Conservation (phyloP, 83 land plant genomes). For the Thuja plicata region DNA sequence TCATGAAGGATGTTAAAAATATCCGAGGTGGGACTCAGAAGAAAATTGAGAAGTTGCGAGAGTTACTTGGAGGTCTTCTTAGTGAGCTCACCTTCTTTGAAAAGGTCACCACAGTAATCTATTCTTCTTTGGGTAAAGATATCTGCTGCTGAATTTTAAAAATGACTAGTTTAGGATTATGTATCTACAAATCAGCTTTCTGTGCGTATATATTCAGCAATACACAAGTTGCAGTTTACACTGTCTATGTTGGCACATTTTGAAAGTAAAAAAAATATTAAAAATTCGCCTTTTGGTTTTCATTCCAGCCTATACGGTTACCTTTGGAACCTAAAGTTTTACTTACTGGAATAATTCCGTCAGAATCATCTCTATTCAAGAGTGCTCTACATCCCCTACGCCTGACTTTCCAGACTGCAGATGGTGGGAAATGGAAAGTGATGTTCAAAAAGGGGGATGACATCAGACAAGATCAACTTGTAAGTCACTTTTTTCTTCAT, state of each 20-base stretch:
- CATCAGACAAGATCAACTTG: constrained; percentile 96
- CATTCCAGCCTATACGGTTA: constrained; percentile 79
- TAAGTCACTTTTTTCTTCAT: constrained; percentile 22
- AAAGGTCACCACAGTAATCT: constrained; percentile 49
- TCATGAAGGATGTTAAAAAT: constrained; percentile 94
- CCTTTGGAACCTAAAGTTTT: constrained; percentile 82
- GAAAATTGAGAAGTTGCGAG: constrained; percentile 87
- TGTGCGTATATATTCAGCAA: neutral
- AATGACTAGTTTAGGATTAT: neutral
- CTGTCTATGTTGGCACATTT: neutral
- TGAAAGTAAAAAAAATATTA: neutral
- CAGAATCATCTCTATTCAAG: constrained; percentile 86
- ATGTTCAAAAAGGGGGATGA: constrained; percentile 99
- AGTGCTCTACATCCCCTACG: constrained; percentile 90
- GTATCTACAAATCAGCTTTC: neutral
- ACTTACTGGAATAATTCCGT: constrained; percentile 85
- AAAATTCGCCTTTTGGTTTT: neutral
- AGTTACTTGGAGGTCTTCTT: constrained; percentile 85
- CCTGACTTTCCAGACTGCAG: constrained; percentile 79
- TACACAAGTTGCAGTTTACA: neutral
- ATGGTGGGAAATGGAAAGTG: constrained; percentile 81
- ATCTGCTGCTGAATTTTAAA: neutral
- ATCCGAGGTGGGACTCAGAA: constrained; percentile 91
- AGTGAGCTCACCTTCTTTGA: constrained; percentile 96
- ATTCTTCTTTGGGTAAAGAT: neutral